Percentiles rank a stretch among this genome's conserved stretches.
These are phyloP conservation scores for Lipomyces yamadae DNA, from an alignment of 805 yeast species.

Conservation along the genomic window DNA sequence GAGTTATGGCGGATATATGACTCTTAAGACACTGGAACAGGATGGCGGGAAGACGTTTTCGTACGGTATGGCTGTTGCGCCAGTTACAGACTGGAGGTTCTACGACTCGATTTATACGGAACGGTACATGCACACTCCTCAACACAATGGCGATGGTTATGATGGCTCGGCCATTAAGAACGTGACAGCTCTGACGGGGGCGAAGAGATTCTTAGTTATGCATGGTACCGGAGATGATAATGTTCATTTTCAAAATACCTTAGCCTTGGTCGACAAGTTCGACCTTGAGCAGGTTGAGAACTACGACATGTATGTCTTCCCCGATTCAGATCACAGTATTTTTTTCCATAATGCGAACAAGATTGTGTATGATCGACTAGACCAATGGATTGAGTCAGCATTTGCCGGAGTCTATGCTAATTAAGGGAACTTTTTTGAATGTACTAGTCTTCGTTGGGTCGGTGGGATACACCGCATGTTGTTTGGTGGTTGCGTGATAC, in stretches of 20 bases:
- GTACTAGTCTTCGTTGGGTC: too few species aligned
- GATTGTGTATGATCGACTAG: conserved; percentile 72
- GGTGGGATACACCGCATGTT: background rate
- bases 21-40: conserved; percentile 83
- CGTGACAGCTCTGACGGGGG: conserved; percentile 58
- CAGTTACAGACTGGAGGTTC: conserved; percentile 91
- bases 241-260: conserved; percentile 90
- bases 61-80: conserved; percentile 95
- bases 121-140: conserved; percentile 88
- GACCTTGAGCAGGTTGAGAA: conserved; percentile 79
- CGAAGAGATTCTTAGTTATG: conserved; percentile 77
- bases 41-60: conserved; percentile 77
- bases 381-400: conserved; percentile 57
- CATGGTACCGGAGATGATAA: conserved; percentile 98
- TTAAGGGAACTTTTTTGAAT: background rate
- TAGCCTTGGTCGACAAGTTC: conserved; percentile 74
- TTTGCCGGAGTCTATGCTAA: conserved; percentile 25
- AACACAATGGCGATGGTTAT: conserved; percentile 68
- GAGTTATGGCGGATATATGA: conserved; percentile 96
- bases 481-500: background rate
- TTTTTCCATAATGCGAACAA: conserved; percentile 75
- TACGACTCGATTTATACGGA: conserved; percentile 96
- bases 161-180: conserved; percentile 59
- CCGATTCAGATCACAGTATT: conserved; percentile 91
- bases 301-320: conserved; percentile 86